phyloP scores from a whole-genome alignment of 345 rosid genomes.

The Fremontodendron californicum region DNA sequence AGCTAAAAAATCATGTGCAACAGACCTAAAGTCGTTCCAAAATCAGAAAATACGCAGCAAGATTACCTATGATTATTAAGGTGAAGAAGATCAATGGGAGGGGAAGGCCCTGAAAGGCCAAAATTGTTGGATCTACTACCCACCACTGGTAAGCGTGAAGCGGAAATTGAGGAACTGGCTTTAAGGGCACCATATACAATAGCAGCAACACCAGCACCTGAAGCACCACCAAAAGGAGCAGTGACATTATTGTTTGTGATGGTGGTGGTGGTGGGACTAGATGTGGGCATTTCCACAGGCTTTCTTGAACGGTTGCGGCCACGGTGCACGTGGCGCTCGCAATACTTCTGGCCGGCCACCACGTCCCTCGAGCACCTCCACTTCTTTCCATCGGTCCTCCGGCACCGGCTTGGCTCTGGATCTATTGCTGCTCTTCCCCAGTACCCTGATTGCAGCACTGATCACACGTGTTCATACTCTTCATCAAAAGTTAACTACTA shows the following conservation, averaged over 20 bases:
- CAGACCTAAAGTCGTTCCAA: background rate
- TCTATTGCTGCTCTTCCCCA: constrained; percentile 89
- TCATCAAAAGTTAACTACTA: background rate
- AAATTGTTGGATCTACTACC: constrained; percentile 34
- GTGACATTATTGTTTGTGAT: constrained; percentile 13
- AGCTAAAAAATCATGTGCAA: background rate
- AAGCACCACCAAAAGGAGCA: background rate
- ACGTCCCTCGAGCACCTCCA: constrained; percentile 99
- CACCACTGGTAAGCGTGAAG: constrained; percentile 30
- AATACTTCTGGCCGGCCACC: constrained; percentile 84
- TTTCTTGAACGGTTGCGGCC: constrained; percentile 99
- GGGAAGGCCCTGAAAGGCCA: constrained; percentile 44
- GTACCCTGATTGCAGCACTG: constrained; percentile 63
- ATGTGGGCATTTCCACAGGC: constrained; percentile 96
- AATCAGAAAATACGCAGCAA: background rate
- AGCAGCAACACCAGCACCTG: constrained; percentile 16
- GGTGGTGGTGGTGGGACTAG: constrained; percentile 24
- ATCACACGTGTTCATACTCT: background rate
- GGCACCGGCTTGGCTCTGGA: constrained; percentile 97
- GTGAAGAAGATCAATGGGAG: constrained; percentile 57
- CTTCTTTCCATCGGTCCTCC: constrained; percentile 97
- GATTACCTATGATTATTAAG: constrained; percentile 51
- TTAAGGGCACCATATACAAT: constrained; percentile 17
- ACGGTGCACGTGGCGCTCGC: constrained; percentile 99
- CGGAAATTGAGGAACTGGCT: constrained; percentile 4